Base-by-base conservation (phyloP, 305 asterid species). In the Withania somnifera region DNA sequence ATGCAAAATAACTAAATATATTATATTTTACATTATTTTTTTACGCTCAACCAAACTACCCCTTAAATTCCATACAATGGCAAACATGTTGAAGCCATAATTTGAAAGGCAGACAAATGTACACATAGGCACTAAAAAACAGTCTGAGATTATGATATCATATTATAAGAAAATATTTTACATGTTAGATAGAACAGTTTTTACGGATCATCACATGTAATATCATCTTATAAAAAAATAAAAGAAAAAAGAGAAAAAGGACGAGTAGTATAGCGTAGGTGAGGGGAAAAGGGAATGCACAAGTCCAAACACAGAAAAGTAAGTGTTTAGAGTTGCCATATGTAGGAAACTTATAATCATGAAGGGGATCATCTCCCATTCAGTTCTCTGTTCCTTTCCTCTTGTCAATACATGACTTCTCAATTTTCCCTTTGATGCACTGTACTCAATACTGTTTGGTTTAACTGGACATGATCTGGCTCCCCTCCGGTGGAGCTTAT, bases 311-410 rank as follows among this genome's bases (percentile, higher is more conserved):
- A 75, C 5, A 75, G 56, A 75, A 73, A 75, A 47, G 79, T 47
- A 47, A 28, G 17, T 60, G 79, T 17, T 75, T 15, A 11, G 40
- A 71, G 26, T 75, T 75, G n/a, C 79, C 79, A 26, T 73, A 26
- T 60, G 45, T 9, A 50, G 79, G 42, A 73, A 73, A 73, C 79
- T 73, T 15, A 75, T 75, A 75, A 75, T 75, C 79, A 73, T 73
- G 61, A 73, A 73, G 47, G 60, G 26, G 60, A 50, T 24, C 54
- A 50, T 24, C 54, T 50, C 56, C 79, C 38, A 42, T 71, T 71
- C 79, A 47, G 24, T 73, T 51, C 79, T 17, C 60, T 75, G 79
- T 75, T 75, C 45, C 17, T 75, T 75, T 75, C 60, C 42, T 75
- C 79, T 75, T 75, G 79, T 50, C 79, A 71, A 71, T 71, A 71